Conservation (phyloP, 352 stramenopile genomes). For the Pythium phragmitis region DNA sequence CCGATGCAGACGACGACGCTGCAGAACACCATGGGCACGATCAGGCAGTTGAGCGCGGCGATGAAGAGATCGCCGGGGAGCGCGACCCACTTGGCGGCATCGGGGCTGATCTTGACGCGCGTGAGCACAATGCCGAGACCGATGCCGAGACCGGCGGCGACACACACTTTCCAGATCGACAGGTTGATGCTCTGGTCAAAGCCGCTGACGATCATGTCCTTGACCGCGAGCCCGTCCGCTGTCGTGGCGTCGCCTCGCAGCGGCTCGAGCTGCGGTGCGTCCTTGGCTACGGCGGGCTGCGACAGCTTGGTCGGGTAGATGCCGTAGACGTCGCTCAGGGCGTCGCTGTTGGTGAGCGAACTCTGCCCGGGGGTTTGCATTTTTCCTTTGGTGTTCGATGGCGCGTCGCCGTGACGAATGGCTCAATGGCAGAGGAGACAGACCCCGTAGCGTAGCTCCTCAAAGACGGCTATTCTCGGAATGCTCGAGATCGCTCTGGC, state of each 20-base stretch:
- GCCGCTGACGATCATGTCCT: slow-evolving; percentile 47
- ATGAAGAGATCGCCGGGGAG: slow-evolving; percentile 67
- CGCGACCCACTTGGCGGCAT: slow-evolving; percentile 47
- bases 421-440: no score
- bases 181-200: slow-evolving; percentile 45
- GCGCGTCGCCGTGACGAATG: not conserved
- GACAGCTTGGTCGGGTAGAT: slow-evolving; percentile 9
- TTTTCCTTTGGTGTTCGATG: not conserved
- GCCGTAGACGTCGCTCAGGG: slow-evolving; percentile 4
- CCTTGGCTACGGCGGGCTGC: not conserved
- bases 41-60: slow-evolving; percentile 57
- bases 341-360: slow-evolving; percentile 14
- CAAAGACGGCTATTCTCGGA: no score
- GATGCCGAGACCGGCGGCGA: slow-evolving; percentile 46
- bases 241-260: not conserved
- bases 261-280: slow-evolving; percentile 14
- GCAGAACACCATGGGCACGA: slow-evolving; percentile 73
- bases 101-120: slow-evolving; percentile 33
- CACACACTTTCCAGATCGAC: slow-evolving; percentile 44
- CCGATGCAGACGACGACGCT: slow-evolving; percentile 60
- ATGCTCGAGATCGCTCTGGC: no score
- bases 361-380: slow-evolving; percentile 4
- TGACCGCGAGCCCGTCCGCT: slow-evolving; percentile 35
- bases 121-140: slow-evolving; percentile 44
- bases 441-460: no score